These are phyloP conservation scores for Mycocentrospora acerina DNA, from an alignment of 2,329 filamentous ascomycete genomes.

Conservation along the genomic window DNA sequence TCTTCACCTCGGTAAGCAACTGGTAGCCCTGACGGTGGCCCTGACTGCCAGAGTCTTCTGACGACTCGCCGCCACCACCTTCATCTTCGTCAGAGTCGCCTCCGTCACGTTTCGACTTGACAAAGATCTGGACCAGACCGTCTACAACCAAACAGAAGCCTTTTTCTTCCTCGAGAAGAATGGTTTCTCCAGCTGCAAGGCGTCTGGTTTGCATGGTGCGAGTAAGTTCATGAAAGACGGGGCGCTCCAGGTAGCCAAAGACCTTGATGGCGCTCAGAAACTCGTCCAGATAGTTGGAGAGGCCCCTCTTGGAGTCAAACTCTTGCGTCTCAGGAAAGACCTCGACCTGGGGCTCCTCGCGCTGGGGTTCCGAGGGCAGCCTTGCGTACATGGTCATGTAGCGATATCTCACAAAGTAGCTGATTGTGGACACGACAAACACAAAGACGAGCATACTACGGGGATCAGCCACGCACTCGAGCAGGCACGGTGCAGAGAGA, in stretches of 20 bases:
- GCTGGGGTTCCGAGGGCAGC: constrained; percentile 88
- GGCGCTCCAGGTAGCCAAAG: constrained; percentile 93
- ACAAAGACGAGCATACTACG: constrained; percentile 64
- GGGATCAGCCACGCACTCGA: too few relatives aligned
- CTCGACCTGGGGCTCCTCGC: constrained; percentile 93
- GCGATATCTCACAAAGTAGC: constrained; percentile 92
- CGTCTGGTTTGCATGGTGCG: constrained; percentile 98
- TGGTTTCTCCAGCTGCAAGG: constrained; percentile 90
- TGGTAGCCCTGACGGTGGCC: constrained; percentile 83
- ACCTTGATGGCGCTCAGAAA: constrained; percentile 99
- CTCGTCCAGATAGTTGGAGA: constrained; percentile 96
- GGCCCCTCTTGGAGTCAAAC: constrained; percentile 81
- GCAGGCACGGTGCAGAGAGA: not conserved
- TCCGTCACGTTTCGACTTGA: constrained; percentile 71
- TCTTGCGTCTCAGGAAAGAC: constrained; percentile 93
- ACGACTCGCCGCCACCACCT: constrained; percentile 46
- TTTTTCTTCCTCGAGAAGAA: constrained; percentile 95
- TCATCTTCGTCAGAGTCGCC: constrained; percentile 48
- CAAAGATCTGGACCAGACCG: constrained; percentile 94
- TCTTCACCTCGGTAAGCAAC: constrained; percentile 93
- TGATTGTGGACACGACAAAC: constrained; percentile 77
- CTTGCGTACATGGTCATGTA: constrained; percentile 97
- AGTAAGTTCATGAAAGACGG: constrained; percentile 96
- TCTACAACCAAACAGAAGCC: constrained; percentile 98
- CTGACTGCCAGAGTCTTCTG: constrained; percentile 61